phyloP scores from a whole-genome alignment of 2,329 filamentous ascomycete species.

The Emmonsiellopsis sp. region DNA sequence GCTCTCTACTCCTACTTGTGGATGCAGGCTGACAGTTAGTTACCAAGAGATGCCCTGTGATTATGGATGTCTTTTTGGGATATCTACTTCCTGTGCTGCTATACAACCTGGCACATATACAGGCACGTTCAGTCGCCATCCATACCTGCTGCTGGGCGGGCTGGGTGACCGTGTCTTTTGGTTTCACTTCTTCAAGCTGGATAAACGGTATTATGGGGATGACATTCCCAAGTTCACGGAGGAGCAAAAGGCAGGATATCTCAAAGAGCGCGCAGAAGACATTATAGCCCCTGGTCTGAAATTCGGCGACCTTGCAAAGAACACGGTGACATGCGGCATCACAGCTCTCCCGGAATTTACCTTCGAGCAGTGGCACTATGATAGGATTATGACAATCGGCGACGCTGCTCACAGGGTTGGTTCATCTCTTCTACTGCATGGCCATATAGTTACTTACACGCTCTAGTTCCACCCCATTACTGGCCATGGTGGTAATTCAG shows the following conservation, averaged over 20 bases:
- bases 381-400: constrained; percentile 32
- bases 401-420: constrained; percentile 36
- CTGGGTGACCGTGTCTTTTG: neutral
- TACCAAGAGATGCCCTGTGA: constrained; percentile 11
- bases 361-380: constrained; percentile 32
- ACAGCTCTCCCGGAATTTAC: constrained; percentile 29
- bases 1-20: neutral
- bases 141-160: neutral
- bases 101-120: constrained; percentile 8
- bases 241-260: neutral
- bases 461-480: constrained; percentile 6
- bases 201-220: neutral
- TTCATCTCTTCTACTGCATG: neutral
- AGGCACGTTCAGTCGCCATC: neutral
- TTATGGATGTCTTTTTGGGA: constrained; percentile 17
- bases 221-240: neutral
- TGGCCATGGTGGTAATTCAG: constrained; percentile 14
- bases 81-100: constrained; percentile 18
- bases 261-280: neutral
- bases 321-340: constrained; percentile 14
- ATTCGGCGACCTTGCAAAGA: constrained; percentile 29
- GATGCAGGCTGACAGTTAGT: neutral
- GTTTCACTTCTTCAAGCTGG: neutral
- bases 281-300: neutral
- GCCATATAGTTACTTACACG: neutral